These are phyloP conservation scores for Kodamaea alishanica DNA, from an alignment of 1,139 yeast species.

Conservation along the genomic window DNA sequence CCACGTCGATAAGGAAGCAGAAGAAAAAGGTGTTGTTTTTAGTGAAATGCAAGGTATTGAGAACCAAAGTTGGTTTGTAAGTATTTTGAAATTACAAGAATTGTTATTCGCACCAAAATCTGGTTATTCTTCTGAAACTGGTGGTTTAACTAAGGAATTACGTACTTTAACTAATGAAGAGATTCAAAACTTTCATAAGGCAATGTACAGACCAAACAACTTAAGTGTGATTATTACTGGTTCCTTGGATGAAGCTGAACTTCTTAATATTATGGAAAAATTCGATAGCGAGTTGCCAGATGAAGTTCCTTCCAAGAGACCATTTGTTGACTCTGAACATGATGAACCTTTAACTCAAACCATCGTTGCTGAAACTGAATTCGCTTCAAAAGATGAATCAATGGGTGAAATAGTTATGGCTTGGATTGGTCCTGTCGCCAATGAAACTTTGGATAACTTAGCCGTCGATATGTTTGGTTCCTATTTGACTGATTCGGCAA, in stretches of 20 bases:
- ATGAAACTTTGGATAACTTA: slow-evolving; percentile 49
- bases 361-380: slow-evolving; percentile 53
- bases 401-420: slow-evolving; percentile 71
- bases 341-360: slow-evolving; percentile 43
- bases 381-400: slow-evolving; percentile 87
- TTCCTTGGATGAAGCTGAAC: slow-evolving; percentile 69
- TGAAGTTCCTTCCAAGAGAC: slow-evolving; percentile 49
- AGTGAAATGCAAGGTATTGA: slow-evolving; percentile 97
- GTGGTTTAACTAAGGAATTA: slow-evolving; percentile 79
- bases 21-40: slow-evolving; percentile 95
- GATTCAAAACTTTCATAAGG: slow-evolving; percentile 70
- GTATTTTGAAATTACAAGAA: slow-evolving; percentile 62
- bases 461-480: slow-evolving; percentile 73
- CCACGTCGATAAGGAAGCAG: slow-evolving; percentile 86
- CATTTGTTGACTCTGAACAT: slow-evolving; percentile 74
- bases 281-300: slow-evolving; percentile 58
- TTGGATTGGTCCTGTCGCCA: slow-evolving; percentile 79
- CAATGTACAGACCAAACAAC: slow-evolving; percentile 78
- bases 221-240: slow-evolving; percentile 82
- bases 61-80: slow-evolving; percentile 69
- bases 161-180: slow-evolving; percentile 69
- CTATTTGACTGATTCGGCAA: slow-evolving; percentile 73
- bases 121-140: slow-evolving; percentile 91
- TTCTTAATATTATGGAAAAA: slow-evolving; percentile 54
- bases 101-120: slow-evolving; percentile 56